phyloP scores from a whole-genome alignment of 2,329 filamentous ascomycete genomes.

The Knoxdaviesia proteae region DNA sequence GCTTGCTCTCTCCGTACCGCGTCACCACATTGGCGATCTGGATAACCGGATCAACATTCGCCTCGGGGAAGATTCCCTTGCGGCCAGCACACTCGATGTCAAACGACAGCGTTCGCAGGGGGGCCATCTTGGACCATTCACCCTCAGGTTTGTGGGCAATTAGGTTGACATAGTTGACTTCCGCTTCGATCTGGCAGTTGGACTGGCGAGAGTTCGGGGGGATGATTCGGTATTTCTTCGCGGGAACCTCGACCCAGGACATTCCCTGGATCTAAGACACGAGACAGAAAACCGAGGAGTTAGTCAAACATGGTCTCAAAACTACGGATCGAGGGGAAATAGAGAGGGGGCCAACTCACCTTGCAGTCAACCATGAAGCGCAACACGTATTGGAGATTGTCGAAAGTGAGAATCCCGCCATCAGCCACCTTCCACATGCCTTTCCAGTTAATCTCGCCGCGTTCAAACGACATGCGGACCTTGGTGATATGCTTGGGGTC shows the following conservation, averaged over 20 bases:
- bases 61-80: conserved; percentile 92
- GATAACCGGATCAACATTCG: conserved; percentile 80
- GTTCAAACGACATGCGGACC: conserved; percentile 57
- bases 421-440: conserved; percentile 56
- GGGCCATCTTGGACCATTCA: conserved; percentile 97
- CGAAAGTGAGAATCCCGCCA: conserved; percentile 69
- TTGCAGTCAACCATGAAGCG: conserved; percentile 97
- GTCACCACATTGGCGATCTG: conserved; percentile 96
- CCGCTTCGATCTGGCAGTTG: conserved; percentile 90
- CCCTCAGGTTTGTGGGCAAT: conserved; percentile 75
- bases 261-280: conserved; percentile 56
- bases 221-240: conserved; percentile 52
- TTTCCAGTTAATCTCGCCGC: conserved; percentile 68
- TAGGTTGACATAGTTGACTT: conserved; percentile 61
- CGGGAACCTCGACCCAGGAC: conserved; percentile 85
- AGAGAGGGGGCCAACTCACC: conserved; percentile 20
- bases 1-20: conserved; percentile 81
- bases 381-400: conserved; percentile 86
- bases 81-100: conserved; percentile 97
- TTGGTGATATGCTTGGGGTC: conserved; percentile 70
- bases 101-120: conserved; percentile 78
- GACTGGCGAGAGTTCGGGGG: conserved; percentile 50
- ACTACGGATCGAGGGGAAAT: not conserved
- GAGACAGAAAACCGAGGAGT: conserved; percentile 4
- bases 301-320: conserved; percentile 4